phyloP scores from a whole-genome alignment of 2,329 filamentous ascomycete genomes.

The Zasmidium angulare region DNA sequence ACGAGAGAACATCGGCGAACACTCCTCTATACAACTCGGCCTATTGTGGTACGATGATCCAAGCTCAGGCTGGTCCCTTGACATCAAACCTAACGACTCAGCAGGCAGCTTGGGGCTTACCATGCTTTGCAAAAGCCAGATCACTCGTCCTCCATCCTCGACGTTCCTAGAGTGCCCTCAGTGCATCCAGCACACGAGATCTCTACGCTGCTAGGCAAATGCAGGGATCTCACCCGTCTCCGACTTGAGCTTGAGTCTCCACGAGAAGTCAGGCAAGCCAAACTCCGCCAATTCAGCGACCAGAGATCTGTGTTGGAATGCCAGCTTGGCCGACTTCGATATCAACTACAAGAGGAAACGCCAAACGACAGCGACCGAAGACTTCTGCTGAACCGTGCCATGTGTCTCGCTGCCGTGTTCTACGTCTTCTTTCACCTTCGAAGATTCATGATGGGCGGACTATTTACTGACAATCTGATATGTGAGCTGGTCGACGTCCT shows the following conservation, averaged over 20 bases:
- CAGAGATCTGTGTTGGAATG: not conserved
- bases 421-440: not conserved
- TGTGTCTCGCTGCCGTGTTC: not conserved
- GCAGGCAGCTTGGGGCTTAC: not conserved
- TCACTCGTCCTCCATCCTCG: not conserved
- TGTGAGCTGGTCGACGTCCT: not conserved
- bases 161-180: not conserved
- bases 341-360: not conserved
- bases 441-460: not conserved
- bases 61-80: not conserved
- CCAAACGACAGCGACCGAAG: not conserved
- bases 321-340: not conserved
- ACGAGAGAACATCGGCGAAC: not conserved
- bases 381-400: not conserved
- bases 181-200: not conserved
- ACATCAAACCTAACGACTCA: not conserved
- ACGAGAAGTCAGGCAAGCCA: not conserved
- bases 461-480: not conserved
- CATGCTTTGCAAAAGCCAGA: not conserved
- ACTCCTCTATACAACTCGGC: not conserved
- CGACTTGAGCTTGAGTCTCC: not conserved
- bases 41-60: not conserved
- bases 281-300: not conserved
- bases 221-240: not conserved
- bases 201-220: not conserved